phyloP scores from a whole-genome alignment of 169 alveolate genomes.

The Plasmodium gallinaceum region DNA sequence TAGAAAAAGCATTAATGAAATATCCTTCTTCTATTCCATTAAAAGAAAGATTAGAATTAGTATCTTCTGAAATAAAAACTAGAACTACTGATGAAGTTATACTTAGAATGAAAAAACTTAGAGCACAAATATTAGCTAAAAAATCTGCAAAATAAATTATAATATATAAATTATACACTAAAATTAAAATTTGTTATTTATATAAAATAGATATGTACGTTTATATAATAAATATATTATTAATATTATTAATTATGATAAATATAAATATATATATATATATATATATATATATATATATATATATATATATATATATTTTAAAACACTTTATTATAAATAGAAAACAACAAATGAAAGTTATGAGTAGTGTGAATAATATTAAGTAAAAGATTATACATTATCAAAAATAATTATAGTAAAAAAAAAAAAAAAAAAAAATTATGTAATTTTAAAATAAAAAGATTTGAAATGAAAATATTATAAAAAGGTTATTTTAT shows the following conservation, averaged over 20 bases:
- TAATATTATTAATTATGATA: background rate
- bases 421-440: too few relatives aligned
- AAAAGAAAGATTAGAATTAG: slow-evolving; percentile 86
- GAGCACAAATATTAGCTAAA: slow-evolving; percentile 70
- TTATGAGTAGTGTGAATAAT: too few relatives aligned
- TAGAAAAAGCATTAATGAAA: slow-evolving; percentile 86
- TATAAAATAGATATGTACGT: too few relatives aligned
- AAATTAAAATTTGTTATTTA: background rate
- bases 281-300: background rate
- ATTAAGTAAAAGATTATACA: too few relatives aligned
- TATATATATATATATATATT: background rate
- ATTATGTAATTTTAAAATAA: too few relatives aligned
- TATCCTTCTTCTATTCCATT: slow-evolving; percentile 85
- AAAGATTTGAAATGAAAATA: too few relatives aligned
- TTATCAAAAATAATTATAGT: too few relatives aligned
- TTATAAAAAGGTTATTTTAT: background rate
- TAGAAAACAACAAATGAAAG: too few relatives aligned
- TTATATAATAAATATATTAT: background rate
- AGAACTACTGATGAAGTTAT: slow-evolving; percentile 59
- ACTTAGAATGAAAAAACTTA: slow-evolving; percentile 37
- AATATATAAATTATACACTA: background rate
- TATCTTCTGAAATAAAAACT: slow-evolving; percentile 77
- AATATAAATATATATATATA: background rate
- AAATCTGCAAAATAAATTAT: slow-evolving; percentile 38
- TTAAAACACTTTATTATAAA: background rate